Percentiles rank a stretch among this genome's conserved stretches.
phyloP scores from a whole-genome alignment of 2,329 filamentous ascomycete genomes.

The Penicillium sp. region DNA sequence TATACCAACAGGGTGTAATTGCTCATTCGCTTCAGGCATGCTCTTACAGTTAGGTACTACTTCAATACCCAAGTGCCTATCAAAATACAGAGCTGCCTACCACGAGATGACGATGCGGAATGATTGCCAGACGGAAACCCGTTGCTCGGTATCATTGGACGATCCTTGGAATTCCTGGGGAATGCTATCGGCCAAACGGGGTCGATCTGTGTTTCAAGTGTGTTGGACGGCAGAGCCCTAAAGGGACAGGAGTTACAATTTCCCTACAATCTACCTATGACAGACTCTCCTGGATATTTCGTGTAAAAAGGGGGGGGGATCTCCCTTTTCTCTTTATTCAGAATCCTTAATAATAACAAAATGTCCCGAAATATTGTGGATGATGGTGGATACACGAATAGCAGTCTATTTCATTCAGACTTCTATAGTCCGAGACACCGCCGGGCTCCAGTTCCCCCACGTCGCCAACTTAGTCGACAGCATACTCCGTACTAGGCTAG shows the following conservation, averaged over 20 bases:
- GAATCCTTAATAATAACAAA: not conserved
- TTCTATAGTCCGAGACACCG: constrained; percentile 18
- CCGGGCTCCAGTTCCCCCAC: constrained; percentile 24
- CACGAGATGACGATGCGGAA: constrained; percentile 25
- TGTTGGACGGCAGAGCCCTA: constrained; percentile 11
- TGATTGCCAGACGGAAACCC: constrained; percentile 14
- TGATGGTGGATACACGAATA: constrained; percentile 12
- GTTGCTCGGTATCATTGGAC: constrained; percentile 17
- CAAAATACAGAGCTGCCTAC: constrained; percentile 8
- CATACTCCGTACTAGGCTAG: not conserved
- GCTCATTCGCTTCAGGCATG: constrained; percentile 10
- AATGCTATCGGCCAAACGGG: constrained; percentile 23
- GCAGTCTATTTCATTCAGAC: constrained; percentile 22
- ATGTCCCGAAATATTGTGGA: constrained; percentile 12
- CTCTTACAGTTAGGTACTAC: constrained; percentile 9
- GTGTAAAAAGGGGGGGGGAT: not conserved
- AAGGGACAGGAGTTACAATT: not conserved
- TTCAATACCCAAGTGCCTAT: constrained; percentile 13
- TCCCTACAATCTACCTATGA: not conserved
- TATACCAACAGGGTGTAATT: not conserved
- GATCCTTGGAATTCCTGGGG: constrained; percentile 22
- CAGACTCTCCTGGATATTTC: not conserved
- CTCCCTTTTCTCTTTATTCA: not conserved
- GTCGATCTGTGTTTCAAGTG: constrained; percentile 24
- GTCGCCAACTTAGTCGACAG: not conserved